Base-by-base conservation (phyloP, 2,329 filamentous ascomycete species). In the Rhynchosporium agropyri region DNA sequence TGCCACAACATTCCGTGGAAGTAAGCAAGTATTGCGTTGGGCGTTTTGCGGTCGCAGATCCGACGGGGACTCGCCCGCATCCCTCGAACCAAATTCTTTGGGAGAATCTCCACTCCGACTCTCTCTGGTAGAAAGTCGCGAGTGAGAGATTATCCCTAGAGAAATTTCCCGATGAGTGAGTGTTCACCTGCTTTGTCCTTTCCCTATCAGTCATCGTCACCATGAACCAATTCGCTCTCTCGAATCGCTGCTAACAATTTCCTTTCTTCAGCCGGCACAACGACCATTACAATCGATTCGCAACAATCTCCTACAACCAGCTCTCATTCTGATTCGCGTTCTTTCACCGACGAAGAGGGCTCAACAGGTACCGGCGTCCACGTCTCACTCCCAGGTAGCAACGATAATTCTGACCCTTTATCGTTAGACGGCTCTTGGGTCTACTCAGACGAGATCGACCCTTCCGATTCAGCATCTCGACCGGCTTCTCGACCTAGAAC, bases 381-480 rank as follows among this genome's bases (percentile, higher is more conserved):
- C 56, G 63, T 72, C 55, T 74, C 67, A 70, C 66, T 60, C 67
- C 73, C 72, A n/a, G 74, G 66, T 42, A 76, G 75, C 66, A 72
- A 75, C 33, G 76, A 79, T 61, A 74, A 76, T 67, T 73, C 75
- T 68, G 74, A 80, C 61, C 74, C 75, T 64, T 64, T 20, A 20
- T 20, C 20, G 20, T 20, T 68, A 68, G 71, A 71, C 64, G 71
- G 70, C 38, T 70, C 64, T 51, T 75, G 71, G 76, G 72, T 78
- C 15, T 75, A 79, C 55, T 77, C 79, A 66, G 81, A 80, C 71
- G 83, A 83, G 42, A 70, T 86, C 66, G 80, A 83, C 2, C 84
- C 84, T 13, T 81, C 80, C 40, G 85, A 88, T 71, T 87, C 85
- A 7, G 84, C 84, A 20, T 87, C 85, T 45, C 67, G 70, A 59